Evolutionary conservation across 805 yeast species (phyloP).

Genomic region (Grigorovia yakushimaensis): DNA sequence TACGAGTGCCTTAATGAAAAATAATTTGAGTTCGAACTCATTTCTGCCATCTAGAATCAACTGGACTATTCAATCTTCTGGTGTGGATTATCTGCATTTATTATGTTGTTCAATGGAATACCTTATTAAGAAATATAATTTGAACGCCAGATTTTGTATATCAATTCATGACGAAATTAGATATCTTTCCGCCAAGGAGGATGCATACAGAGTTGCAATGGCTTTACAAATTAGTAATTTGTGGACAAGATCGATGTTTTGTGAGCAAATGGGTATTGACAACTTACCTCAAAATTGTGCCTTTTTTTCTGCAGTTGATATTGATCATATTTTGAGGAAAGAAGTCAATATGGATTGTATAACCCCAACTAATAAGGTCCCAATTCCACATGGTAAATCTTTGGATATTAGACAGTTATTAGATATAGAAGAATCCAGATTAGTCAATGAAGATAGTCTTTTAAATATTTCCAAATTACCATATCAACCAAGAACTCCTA

Average conservation of each 20-base stretch:
- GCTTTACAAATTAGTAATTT: conserved; percentile 80
- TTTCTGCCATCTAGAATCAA: conserved; percentile 86
- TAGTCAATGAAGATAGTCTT: conserved; percentile 12
- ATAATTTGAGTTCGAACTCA: conserved; percentile 52
- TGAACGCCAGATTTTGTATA: conserved; percentile 69
- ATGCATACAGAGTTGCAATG: conserved; percentile 67
- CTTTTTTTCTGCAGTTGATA: conserved; percentile 86
- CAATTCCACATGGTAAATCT: conserved; percentile 75
- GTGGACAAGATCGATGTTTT: conserved; percentile 95
- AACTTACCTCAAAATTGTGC: conserved; percentile 94
- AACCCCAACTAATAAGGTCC: conserved; percentile 71
- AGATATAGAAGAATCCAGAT: conserved; percentile 26
- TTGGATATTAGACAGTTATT: conserved; percentile 49
- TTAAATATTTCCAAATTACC: conserved; percentile 17
- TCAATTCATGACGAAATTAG: conserved; percentile 96
- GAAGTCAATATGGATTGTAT: conserved; percentile 88
- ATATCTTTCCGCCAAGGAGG: conserved; percentile 63
- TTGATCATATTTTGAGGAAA: conserved; percentile 79
- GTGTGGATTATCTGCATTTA: conserved; percentile 90
- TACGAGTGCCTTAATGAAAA: conserved; percentile 66
- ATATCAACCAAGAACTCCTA: conserved; percentile 21
- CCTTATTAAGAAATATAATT: conserved; percentile 47
- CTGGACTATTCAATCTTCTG: conserved; percentile 98
- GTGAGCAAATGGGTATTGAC: conserved; percentile 80
- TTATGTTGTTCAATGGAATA: conserved; percentile 82